Evolutionary conservation across 441 rosid genomes (phyloP), one percentile per base, ranked within the genome.

Genomic region (Iberis amara): DNA sequence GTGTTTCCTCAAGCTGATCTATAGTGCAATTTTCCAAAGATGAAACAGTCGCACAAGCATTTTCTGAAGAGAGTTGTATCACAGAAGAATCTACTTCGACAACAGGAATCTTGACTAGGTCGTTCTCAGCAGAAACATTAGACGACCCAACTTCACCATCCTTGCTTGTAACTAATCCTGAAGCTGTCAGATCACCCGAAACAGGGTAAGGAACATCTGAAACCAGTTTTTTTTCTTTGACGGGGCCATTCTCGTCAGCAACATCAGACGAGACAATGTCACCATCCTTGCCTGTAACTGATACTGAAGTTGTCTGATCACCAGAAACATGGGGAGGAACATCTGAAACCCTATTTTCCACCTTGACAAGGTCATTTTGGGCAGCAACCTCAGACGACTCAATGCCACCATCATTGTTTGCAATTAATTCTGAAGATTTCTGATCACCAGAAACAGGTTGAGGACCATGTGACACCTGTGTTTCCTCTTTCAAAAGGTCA

Each of bases 41-140:
- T 3, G 62, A 42, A 8, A n/a, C 40, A 30, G 50, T 39, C 40
- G 39, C 9, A 39, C 44, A 4, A 45, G 15, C 67, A 24, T 52
- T 30, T 47, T 33, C 23, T 10, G 47, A 43, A 27, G 60, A 39
- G 11, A 23, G 44, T 55, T 46, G 55, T 4, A 33, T 12, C 18
- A 49, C 66, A 35, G 67, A 58, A 42, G 53, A 48, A 21, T 52
- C 67, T 33, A 49, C 56, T 48, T 62, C 73, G 58, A 43, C 61
- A 47, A 32, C 60, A 63, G 53, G 63, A 54, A 37, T 38, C 30
- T 50, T 48, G 18, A 33, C 36, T 7, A 32, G 36, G 36, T 32
- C 36, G 7, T 32, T 3, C 9, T 32, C 10, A 8, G 36, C 10
- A 32, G 36, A 8, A 7, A 32, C 9, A 7, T 32, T 8, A 32